Evolutionary conservation across 2,329 filamentous ascomycete species (phyloP).

Genomic region (Cordyceps tenuipes): DNA sequence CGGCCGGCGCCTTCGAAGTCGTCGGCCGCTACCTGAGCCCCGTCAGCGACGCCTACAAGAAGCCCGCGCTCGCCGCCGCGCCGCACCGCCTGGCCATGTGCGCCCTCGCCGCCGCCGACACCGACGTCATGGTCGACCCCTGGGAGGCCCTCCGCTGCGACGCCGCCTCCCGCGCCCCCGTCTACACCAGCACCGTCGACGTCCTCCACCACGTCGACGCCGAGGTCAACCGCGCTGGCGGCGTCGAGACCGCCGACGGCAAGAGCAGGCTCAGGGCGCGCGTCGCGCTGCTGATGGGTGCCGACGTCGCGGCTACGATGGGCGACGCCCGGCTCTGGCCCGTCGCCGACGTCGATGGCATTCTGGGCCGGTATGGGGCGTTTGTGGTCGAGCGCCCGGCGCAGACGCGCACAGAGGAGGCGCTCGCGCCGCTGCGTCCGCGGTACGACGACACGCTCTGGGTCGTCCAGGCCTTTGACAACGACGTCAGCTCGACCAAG

Average conservation of each 20-base stretch:
- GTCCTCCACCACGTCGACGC: conserved; percentile 80
- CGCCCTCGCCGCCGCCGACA: conserved; percentile 62
- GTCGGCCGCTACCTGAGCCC: conserved; percentile 60
- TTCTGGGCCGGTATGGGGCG: conserved; percentile 68
- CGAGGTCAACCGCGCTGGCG: conserved; percentile 66
- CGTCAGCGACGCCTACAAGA: conserved; percentile 27
- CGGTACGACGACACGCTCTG: conserved; percentile 72
- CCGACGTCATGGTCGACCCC: conserved; percentile 73
- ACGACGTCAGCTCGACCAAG: conserved; percentile 70
- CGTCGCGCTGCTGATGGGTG: conserved; percentile 71
- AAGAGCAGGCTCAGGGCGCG: conserved; percentile 52
- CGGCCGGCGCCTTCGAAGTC: conserved; percentile 57
- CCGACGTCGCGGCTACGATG: conserved; percentile 63
- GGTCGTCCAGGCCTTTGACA: conserved; percentile 78
- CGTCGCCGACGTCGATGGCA: conserved; percentile 71
- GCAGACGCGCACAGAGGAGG: conserved; percentile 77
- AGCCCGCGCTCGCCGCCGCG: conserved; percentile 34
- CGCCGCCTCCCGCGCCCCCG: conserved; percentile 45
- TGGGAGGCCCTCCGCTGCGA: conserved; percentile 55
- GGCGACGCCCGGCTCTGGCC: conserved; percentile 67
- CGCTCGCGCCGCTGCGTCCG: conserved; percentile 60
- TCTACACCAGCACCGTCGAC: conserved; percentile 76
- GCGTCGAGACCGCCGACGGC: conserved; percentile 58
- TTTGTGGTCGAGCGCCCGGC: conserved; percentile 68
- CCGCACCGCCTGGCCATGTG: conserved; percentile 57